These are phyloP conservation scores for Phytophthora multivora DNA, from an alignment of 352 stramenopile genomes.

Conservation along the genomic window DNA sequence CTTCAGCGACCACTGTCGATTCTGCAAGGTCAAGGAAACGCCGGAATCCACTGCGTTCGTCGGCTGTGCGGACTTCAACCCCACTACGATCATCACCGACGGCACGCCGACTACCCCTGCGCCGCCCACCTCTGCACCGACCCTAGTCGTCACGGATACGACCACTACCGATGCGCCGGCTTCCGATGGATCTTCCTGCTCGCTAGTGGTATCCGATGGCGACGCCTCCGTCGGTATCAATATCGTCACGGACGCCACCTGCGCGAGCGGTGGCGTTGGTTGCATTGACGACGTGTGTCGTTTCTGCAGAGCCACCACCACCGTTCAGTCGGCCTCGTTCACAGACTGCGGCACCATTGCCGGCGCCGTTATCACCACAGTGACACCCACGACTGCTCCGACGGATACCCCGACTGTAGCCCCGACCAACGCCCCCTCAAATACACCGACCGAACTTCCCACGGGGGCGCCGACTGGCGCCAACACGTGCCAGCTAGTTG, in stretches of 20 bases:
- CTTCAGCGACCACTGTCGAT: conserved; percentile 45
- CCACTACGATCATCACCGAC: conserved; percentile 13
- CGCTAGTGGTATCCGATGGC: conserved; percentile 13
- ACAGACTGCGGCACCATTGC: conserved; percentile 20
- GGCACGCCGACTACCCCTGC: conserved; percentile 7
- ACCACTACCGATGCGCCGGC: background rate
- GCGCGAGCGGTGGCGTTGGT: conserved; percentile 33
- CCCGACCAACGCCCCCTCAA: background rate
- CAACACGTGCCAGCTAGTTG: conserved; percentile 14
- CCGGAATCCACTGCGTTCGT: conserved; percentile 31
- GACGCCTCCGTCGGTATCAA: conserved; percentile 37
- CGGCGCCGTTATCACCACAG: background rate
- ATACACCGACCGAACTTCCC: conserved; percentile 2
- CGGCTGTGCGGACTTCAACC: conserved; percentile 20
- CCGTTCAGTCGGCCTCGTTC: conserved; percentile 34
- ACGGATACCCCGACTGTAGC: conserved; percentile 1
- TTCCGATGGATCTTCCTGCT: background rate
- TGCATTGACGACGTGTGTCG: conserved; percentile 44
- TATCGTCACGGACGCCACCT: conserved; percentile 31
- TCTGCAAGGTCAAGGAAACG: conserved; percentile 42
- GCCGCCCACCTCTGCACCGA: conserved; percentile 8
- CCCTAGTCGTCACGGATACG: background rate
- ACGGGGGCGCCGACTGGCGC: conserved; percentile 1
- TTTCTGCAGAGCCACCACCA: conserved; percentile 41
- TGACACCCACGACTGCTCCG: conserved; percentile 1